phyloP scores from a whole-genome alignment of 2,329 filamentous ascomycete species.

The Claviceps paspali region DNA sequence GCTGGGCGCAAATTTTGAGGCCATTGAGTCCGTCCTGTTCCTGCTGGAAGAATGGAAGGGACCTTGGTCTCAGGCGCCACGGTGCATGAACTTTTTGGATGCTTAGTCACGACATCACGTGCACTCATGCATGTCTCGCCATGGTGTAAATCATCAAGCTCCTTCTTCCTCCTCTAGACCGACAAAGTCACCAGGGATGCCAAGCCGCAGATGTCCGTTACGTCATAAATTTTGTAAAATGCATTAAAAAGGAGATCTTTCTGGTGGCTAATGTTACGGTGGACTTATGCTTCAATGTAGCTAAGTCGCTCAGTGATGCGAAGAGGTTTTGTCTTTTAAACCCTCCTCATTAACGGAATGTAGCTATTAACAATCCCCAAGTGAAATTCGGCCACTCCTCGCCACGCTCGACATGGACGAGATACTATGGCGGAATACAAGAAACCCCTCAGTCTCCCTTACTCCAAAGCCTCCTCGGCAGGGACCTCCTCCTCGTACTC shows the following conservation, averaged over 20 bases:
- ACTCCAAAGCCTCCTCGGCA: constrained; percentile 34
- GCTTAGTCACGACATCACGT: constrained; percentile 10
- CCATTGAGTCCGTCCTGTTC: constrained; percentile 16
- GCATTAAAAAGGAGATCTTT: constrained; percentile 2
- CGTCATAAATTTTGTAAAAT: neutral
- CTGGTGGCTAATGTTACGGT: neutral
- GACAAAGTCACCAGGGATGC: no score
- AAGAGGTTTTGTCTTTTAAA: no score
- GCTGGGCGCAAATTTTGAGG: constrained; percentile 48
- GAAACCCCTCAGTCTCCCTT: neutral
- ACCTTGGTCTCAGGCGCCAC: neutral
- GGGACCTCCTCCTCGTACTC: constrained; percentile 56
- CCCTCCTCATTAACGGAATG: constrained; percentile 1
- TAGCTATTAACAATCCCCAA: constrained; percentile 13
- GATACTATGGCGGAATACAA: neutral
- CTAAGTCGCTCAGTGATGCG: neutral
- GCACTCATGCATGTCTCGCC: no score
- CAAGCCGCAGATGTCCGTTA: neutral
- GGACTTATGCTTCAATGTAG: neutral
- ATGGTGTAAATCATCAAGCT: no score
- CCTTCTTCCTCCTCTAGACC: no score
- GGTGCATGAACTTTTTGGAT: constrained; percentile 5
- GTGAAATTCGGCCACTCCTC: constrained; percentile 12
- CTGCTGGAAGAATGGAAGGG: constrained; percentile 4
- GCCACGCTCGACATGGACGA: neutral